Evolutionary conservation across 2,329 filamentous ascomycete species (phyloP).

Genomic region (Myriosclerotinia curreyana): DNA sequence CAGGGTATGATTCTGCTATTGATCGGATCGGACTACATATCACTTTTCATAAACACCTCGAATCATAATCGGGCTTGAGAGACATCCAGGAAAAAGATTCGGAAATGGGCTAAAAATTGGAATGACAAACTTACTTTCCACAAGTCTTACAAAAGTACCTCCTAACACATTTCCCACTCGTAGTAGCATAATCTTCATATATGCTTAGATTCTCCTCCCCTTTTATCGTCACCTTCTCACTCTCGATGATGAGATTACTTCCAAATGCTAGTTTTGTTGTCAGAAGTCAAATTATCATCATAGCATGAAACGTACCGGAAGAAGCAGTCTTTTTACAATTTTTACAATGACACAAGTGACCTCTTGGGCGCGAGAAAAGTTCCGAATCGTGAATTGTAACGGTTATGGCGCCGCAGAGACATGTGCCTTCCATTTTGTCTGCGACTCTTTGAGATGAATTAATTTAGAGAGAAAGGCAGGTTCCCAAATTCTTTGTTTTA

Average conservation of each 20-base stretch:
- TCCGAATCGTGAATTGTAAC: slow-evolving; percentile 49
- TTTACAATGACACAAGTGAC: slow-evolving; percentile 50
- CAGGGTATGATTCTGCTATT: slow-evolving; percentile 42
- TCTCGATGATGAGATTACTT: slow-evolving; percentile 38
- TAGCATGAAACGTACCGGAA: not conserved
- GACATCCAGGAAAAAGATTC: not conserved
- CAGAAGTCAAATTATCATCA: not conserved
- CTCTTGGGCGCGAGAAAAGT: slow-evolving; percentile 45
- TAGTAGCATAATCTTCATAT: slow-evolving; percentile 46
- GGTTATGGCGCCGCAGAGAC: slow-evolving; percentile 48
- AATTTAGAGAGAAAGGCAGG: not conserved
- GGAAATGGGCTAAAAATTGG: not conserved
- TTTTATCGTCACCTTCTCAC: slow-evolving; percentile 43
- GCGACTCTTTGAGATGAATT: not conserved
- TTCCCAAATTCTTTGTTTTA: not conserved
- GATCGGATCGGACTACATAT: slow-evolving; percentile 49
- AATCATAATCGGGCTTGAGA: not conserved
- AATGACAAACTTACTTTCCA: slow-evolving; percentile 43
- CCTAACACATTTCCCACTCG: slow-evolving; percentile 46
- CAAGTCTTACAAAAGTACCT: slow-evolving; percentile 47
- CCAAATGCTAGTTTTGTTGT: slow-evolving; percentile 2
- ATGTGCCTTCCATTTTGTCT: slow-evolving; percentile 40
- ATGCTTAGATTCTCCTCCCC: slow-evolving; percentile 45
- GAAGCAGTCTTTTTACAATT: slow-evolving; percentile 40
- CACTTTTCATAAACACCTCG: not conserved